Evolutionary conservation across 306 rosid genomes (phyloP).

Genomic region (Neltuma alba): DNA sequence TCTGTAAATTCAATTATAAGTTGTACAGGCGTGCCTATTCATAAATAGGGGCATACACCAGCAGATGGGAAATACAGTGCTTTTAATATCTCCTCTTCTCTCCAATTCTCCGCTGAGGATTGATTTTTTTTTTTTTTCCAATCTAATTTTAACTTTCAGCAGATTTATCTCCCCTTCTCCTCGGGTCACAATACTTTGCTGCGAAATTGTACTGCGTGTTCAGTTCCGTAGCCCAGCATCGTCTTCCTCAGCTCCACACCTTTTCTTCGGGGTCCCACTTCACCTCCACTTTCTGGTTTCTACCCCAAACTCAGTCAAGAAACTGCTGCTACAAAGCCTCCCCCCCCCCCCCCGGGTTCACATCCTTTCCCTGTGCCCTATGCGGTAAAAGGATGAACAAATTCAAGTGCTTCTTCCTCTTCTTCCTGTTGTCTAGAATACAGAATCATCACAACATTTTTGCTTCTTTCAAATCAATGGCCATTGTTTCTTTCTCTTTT

Average conservation of each 20-base stretch:
- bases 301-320: not conserved
- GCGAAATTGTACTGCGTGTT: not conserved
- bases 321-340: not conserved
- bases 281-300: not conserved
- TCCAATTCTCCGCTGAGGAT: no score
- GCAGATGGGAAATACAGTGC: no score
- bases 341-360: not conserved
- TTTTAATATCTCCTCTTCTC: no score
- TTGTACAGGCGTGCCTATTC: no score
- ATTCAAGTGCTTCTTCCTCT: not conserved
- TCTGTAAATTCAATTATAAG: no score
- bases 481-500: slow-evolving; percentile 53
- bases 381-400: slow-evolving; percentile 32
- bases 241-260: slow-evolving; percentile 1
- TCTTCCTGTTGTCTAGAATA: slow-evolving; percentile 20
- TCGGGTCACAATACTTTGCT: no score
- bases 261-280: slow-evolving; percentile 24
- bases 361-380: not conserved
- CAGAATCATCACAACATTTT: not conserved
- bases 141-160: no score
- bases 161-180: not conserved
- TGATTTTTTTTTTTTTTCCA: no score
- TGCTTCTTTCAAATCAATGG: slow-evolving; percentile 51
- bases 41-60: no score
- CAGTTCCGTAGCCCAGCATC: not conserved